Conservation (phyloP, 2,329 filamentous ascomycete genomes). For the Pseudomassariella vexata region DNA sequence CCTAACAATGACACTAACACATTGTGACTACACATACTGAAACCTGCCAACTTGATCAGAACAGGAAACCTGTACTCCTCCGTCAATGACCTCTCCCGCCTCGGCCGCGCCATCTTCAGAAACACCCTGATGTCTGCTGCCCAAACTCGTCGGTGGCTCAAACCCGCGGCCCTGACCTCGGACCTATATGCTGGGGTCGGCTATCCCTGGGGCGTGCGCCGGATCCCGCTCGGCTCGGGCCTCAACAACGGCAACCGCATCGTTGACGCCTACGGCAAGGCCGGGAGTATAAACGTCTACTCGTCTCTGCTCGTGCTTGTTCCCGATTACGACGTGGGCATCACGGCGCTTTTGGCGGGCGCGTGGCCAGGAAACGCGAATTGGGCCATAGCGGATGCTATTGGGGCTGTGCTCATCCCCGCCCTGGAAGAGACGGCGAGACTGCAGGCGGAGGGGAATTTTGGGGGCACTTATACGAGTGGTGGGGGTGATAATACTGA, state of each 20-base stretch:
- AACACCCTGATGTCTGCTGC: slow-evolving; percentile 27
- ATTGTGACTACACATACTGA: background rate
- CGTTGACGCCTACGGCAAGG: slow-evolving; percentile 23
- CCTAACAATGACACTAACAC: too few species aligned
- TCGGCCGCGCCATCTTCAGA: slow-evolving; percentile 37
- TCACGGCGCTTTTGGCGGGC: slow-evolving; percentile 19
- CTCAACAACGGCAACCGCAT: slow-evolving; percentile 15
- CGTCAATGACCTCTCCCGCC: slow-evolving; percentile 30
- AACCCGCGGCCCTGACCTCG: slow-evolving; percentile 30
- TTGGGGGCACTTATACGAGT: slow-evolving; percentile 16
- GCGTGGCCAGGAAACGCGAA: slow-evolving; percentile 22
- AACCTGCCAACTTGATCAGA: slow-evolving; percentile 11
- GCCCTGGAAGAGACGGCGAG: slow-evolving; percentile 19
- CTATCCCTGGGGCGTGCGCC: slow-evolving; percentile 38
- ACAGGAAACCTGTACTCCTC: slow-evolving; percentile 40
- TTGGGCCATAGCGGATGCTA: slow-evolving; percentile 20
- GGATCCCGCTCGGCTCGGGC: slow-evolving; percentile 18
- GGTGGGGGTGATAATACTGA: background rate
- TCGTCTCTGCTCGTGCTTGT: slow-evolving; percentile 19
- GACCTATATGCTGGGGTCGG: slow-evolving; percentile 31
- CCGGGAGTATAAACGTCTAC: slow-evolving; percentile 22
- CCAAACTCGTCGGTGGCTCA: slow-evolving; percentile 37
- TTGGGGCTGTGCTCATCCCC: slow-evolving; percentile 16
- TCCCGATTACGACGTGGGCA: slow-evolving; percentile 22
- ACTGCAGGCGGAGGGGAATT: slow-evolving; percentile 12